Evolutionary conservation across 768 basidiomycete species (phyloP).

Genomic region (Lentinus tigrinus): DNA sequence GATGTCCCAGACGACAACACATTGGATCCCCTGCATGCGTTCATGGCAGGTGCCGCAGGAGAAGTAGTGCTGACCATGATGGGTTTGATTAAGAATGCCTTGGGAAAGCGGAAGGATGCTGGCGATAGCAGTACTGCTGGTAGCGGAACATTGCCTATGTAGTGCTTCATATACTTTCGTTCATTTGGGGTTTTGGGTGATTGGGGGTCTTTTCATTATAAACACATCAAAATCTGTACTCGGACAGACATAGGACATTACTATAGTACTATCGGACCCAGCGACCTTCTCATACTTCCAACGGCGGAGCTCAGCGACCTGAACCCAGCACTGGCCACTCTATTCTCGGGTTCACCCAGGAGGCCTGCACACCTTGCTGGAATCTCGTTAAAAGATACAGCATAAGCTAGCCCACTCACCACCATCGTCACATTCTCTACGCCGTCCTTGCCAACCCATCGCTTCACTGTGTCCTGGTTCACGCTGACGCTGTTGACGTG

Average conservation of each 20-base stretch:
- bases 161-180: neutral
- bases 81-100: neutral
- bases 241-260: neutral
- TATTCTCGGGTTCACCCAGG: constrained; percentile 6
- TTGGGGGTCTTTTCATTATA: neutral
- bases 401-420: constrained; percentile 35
- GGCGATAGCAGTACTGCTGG: neutral
- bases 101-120: neutral
- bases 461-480: constrained; percentile 42
- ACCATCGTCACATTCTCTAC: constrained; percentile 50
- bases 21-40: constrained; percentile 3
- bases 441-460: constrained; percentile 51
- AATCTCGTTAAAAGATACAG: neutral
- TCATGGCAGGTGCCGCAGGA: neutral
- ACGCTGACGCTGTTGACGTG: constrained; percentile 69
- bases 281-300: neutral
- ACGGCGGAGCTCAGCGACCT: neutral
- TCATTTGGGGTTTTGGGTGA: neutral
- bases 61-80: neutral
- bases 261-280: neutral
- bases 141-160: neutral
- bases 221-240: neutral
- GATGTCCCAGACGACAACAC: neutral
- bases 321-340: neutral
- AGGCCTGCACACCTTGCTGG: neutral